Evolutionary conservation across 2,329 filamentous ascomycete genomes (phyloP), one percentile per base, ranked within the genome.

Genomic region (Aspergillus sp.): DNA sequence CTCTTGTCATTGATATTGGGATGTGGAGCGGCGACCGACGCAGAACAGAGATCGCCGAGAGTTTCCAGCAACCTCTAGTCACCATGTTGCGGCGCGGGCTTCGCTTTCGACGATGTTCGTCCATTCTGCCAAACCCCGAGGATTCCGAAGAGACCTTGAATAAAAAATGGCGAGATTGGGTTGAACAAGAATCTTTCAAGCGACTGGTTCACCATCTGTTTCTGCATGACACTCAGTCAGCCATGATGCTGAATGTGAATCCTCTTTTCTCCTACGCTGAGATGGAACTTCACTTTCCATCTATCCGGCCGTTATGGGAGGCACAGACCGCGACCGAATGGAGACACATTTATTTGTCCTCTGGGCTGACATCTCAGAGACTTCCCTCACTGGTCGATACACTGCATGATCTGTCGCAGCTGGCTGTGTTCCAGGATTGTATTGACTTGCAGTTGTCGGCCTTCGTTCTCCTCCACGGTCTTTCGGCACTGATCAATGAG

Each of bases 211-310:
- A 87, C 53, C 83, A 86, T 62, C 73, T 82, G 13, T 87, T 87
- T 58, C 69, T 86, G 4, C 79, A 85, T 51, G 87, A 90, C 60
- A 77, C 84, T 0, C 84, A 88, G 54, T 78, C 81, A 3, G 88
- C 87, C 2, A 86, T 90, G 73, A 82, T 83, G 1, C 76, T 87
- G 3, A 74, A 87, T 49, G 83, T 81, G 19, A 85, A 81, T 53
- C 84, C 85, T 0, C 73, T 83, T 17, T 82, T 89, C 57, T 87
- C 86, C 0, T 90, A 88, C 60, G 79, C 84, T 0, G 87, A 90
- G 60, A 71, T 90, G 45, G 82, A 82, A 3, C 71, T 89, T 2
- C 85, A 86, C 1, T 68, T 90, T 0, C 87, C 87, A 0, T 81
- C 81, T 54, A 74, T 82, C 0, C 77, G 79, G 49, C 76, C 80